A percentile compares a stretch with the other conserved stretches of the same genome.
Conservation (phyloP, 164 flowering plant genomes). For the Pachysandra terminalis region DNA sequence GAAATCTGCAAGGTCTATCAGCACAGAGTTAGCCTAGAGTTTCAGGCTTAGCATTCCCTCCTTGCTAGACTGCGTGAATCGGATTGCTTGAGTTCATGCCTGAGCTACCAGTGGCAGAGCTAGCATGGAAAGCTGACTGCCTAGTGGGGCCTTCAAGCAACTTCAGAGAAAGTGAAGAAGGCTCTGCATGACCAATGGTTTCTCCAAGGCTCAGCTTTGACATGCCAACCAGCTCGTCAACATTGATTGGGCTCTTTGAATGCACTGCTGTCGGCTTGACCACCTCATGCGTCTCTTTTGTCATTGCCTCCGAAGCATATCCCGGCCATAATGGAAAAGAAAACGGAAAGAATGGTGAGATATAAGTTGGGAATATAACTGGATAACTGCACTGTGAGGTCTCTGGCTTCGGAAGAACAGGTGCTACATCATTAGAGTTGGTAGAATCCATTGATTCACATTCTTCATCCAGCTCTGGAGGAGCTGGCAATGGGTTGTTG, state of each 20-base stretch:
- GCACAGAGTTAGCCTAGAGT: conserved; percentile 15
- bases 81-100: conserved; percentile 43
- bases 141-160: conserved; percentile 56
- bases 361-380: conserved; percentile 57
- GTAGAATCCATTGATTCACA: conserved; percentile 83
- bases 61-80: conserved; percentile 47
- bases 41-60: conserved; percentile 1
- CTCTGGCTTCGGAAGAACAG: conserved; percentile 34
- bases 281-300: conserved; percentile 57
- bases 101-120: conserved; percentile 39
- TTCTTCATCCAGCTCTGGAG: conserved; percentile 63
- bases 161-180: conserved; percentile 54
- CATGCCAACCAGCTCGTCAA: conserved; percentile 81
- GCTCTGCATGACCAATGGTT: conserved; percentile 36
- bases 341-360: conserved; percentile 55
- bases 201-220: conserved; percentile 75
- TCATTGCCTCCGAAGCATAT: conserved; percentile 29
- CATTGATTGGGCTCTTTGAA: conserved; percentile 73
- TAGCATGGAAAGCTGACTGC: conserved; percentile 85
- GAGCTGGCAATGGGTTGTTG: conserved; percentile 31
- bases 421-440: conserved; percentile 57
- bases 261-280: conserved; percentile 78
- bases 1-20: conserved; percentile 17
- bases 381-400: conserved; percentile 45
- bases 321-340: conserved; percentile 59